Percentiles rank a stretch among this genome's conserved stretches.
Conservation (phyloP, 208 protist species). For the Crithidia expoeki region DNA sequence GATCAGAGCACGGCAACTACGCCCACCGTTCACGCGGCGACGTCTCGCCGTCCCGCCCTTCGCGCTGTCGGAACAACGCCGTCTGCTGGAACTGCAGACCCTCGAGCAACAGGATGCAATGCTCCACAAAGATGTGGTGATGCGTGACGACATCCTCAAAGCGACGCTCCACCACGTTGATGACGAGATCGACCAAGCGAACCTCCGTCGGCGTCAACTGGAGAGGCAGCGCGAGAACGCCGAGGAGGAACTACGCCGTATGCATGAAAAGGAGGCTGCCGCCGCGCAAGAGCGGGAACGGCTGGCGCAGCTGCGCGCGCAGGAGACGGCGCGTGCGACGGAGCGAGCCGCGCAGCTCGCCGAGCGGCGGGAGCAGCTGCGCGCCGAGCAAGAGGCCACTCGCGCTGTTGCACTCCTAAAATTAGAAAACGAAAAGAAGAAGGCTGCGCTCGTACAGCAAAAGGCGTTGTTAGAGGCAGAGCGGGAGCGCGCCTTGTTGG, state of each 20-base stretch:
- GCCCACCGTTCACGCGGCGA: not conserved
- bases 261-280: conserved; percentile 38
- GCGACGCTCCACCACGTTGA: conserved; percentile 43
- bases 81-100: conserved; percentile 68
- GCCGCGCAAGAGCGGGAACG: conserved; percentile 36
- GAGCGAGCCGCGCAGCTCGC: conserved; percentile 49
- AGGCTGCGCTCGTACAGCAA: conserved; percentile 48
- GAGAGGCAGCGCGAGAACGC: conserved; percentile 36
- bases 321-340: conserved; percentile 43
- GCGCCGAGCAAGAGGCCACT: conserved; percentile 52
- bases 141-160: conserved; percentile 36
- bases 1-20: not conserved
- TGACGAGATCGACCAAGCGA: conserved; percentile 39
- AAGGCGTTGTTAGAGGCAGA: conserved; percentile 49
- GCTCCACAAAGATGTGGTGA: conserved; percentile 35
- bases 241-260: conserved; percentile 40
- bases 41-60: not conserved
- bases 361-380: conserved; percentile 57
- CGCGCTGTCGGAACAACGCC: conserved; percentile 41
- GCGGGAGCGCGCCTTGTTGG: conserved; percentile 43
- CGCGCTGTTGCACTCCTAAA: conserved; percentile 52
- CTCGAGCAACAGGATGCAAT: conserved; percentile 55
- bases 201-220: conserved; percentile 31
- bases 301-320: conserved; percentile 35
- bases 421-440: conserved; percentile 72